phyloP scores from a whole-genome alignment of 2,329 filamentous ascomycete genomes.

The Colletotrichum tofieldiae region DNA sequence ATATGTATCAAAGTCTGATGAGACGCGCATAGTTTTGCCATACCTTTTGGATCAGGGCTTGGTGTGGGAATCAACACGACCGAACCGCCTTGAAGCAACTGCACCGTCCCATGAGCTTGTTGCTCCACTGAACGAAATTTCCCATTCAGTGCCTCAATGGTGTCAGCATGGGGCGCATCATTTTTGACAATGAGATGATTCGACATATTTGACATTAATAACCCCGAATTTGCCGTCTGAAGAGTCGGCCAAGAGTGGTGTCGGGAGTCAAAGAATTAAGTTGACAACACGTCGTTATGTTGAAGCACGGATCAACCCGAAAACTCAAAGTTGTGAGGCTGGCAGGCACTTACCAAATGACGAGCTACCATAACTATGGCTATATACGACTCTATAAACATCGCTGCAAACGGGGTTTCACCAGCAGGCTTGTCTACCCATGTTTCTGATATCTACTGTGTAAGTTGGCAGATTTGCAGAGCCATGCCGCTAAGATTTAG shows the following conservation, averaged over 20 bases:
- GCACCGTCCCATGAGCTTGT: constrained; percentile 22
- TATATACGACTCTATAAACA: background rate
- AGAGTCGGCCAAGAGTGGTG: background rate
- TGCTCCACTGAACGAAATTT: background rate
- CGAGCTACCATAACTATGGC: background rate
- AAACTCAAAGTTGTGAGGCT: background rate
- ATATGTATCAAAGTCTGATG: background rate
- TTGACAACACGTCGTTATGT: background rate
- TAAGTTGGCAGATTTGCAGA: background rate
- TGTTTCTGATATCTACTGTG: too few species aligned
- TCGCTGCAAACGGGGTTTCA: background rate
- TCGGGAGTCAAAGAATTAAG: background rate
- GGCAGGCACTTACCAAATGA: background rate
- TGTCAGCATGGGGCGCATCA: constrained; percentile 6
- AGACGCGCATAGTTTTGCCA: too few species aligned
- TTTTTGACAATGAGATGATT: background rate
- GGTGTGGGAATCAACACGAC: constrained; percentile 47
- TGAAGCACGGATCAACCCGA: background rate
- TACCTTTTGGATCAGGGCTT: constrained; percentile 46
- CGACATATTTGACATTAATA: constrained; percentile 5
- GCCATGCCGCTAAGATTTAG: background rate
- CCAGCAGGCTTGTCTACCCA: fast-evolving
- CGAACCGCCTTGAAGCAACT: constrained; percentile 23
- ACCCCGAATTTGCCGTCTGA: background rate
- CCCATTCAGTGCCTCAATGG: background rate